These are phyloP conservation scores for Fragaria ananassa DNA, from an alignment of 306 rosid species.

Conservation along the genomic window DNA sequence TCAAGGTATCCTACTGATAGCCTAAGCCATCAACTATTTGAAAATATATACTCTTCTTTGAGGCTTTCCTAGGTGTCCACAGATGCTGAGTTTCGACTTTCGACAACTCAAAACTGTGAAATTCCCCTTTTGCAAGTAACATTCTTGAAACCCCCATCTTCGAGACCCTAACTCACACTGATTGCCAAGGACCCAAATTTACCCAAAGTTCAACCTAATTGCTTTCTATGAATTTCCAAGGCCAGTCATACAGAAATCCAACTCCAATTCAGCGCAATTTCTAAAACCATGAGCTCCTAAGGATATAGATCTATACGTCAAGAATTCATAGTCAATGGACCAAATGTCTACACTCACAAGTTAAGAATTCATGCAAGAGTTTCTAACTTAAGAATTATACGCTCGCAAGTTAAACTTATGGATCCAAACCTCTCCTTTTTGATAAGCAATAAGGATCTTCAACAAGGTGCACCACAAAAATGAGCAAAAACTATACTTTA, in stretches of 20 bases:
- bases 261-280: neutral
- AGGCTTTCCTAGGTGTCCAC: neutral
- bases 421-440: neutral
- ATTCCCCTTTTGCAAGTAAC: neutral
- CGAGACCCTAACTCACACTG: neutral
- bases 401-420: neutral
- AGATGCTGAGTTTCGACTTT: neutral
- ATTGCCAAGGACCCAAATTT: neutral
- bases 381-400: neutral
- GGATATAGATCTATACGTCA: neutral
- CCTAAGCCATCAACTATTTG: neutral
- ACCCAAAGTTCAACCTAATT: neutral
- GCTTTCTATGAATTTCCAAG: neutral
- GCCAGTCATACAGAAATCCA: neutral
- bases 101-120: neutral
- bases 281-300: neutral
- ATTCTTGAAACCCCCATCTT: neutral
- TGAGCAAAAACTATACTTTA: neutral
- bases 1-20: neutral
- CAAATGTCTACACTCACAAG: neutral
- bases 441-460: neutral
- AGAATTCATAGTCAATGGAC: neutral
- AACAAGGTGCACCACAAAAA: neutral
- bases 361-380: neutral
- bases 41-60: neutral